These are phyloP conservation scores for Polychaeton citri DNA, from an alignment of 2,329 filamentous ascomycete species.

Conservation along the genomic window DNA sequence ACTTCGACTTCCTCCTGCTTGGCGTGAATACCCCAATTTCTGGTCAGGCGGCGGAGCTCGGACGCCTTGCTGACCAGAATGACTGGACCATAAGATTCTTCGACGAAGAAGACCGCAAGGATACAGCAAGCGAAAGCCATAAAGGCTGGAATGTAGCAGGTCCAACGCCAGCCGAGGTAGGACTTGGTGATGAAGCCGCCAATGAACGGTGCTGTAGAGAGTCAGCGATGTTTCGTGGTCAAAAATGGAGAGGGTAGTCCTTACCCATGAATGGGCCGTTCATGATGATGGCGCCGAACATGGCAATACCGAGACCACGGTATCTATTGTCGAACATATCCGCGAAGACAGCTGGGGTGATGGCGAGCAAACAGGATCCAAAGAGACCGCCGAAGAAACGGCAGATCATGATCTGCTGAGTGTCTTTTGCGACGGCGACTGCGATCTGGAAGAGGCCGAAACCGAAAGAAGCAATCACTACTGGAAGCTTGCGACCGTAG, in stretches of 20 bases:
- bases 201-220: conserved; percentile 19
- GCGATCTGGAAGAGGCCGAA: conserved; percentile 36
- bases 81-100: conserved; percentile 46
- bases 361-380: conserved; percentile 29
- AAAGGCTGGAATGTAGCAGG: conserved; percentile 35
- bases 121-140: conserved; percentile 41
- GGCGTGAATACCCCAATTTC: conserved; percentile 51
- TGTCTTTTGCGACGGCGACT: conserved; percentile 24
- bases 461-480: conserved; percentile 19
- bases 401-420: conserved; percentile 25
- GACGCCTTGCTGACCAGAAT: conserved; percentile 44
- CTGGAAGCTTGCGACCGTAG: conserved; percentile 22
- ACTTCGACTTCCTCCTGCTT: conserved; percentile 27
- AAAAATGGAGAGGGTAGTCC: too few relatives aligned
- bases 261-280: conserved; percentile 18
- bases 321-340: conserved; percentile 40
- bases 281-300: conserved; percentile 24
- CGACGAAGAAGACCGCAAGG: conserved; percentile 38
- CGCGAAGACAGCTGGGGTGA: conserved; percentile 38
- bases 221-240: too few relatives aligned
- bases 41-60: conserved; percentile 40
- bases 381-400: conserved; percentile 25
- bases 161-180: conserved; percentile 39
- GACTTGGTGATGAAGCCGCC: conserved; percentile 20
- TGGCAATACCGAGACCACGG: conserved; percentile 19